Evolutionary conservation across 1,284 basidiomycete genomes (phyloP), one percentile per base, ranked within the genome.

Genomic region (Prillingera fragicola): DNA sequence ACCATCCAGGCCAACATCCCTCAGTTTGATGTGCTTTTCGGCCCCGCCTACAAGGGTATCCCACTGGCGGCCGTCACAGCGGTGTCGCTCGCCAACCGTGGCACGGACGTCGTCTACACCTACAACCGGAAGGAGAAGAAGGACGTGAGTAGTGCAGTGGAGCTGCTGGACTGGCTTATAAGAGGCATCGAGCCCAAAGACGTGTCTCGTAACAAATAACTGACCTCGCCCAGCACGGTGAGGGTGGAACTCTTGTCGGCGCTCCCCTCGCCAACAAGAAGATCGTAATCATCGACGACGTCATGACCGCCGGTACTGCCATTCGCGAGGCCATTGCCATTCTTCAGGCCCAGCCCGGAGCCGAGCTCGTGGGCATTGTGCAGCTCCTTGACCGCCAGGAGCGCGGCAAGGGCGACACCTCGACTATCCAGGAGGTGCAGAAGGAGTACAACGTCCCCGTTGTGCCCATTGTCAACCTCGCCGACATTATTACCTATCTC

Each of bases 21-120:
- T 2, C 59, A 76, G 41, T 95, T 96, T 59, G 90, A 95, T 60
- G 80, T 97, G 33, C 78, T 97, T 23, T 96, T 97, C 62, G 95
- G 94, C 0, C 95, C 94, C 0, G 94, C 95, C 3, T 98, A 98
- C 77, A 98, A 98, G 74, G 94, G 91, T 31, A 98, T 98, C 62
- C 82, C 94, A 0, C 81, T 99, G 37, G 92, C 90, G 0, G 86
- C 94, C 0, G 81, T 86, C 35, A 91, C 92, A 1, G 78, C 87
- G 3, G 78, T 95, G 21, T 78, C 84, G 24, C 77, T 98, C 26
- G 41, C 52, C 4, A 47, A 50, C 39, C 35, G 36, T 31, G 52
- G 52, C 19, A 25, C 23, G 17, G 35, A 50, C 34, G 23, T 21
- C 8, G 45, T 31, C 23, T 77, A 82, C 50, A 85, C 85, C 26